Percentiles rank a stretch among this genome's conserved stretches.
These are phyloP conservation scores for Fusarium verticillioides DNA, from an alignment of 2,329 filamentous ascomycete genomes.

Conservation along the genomic window DNA sequence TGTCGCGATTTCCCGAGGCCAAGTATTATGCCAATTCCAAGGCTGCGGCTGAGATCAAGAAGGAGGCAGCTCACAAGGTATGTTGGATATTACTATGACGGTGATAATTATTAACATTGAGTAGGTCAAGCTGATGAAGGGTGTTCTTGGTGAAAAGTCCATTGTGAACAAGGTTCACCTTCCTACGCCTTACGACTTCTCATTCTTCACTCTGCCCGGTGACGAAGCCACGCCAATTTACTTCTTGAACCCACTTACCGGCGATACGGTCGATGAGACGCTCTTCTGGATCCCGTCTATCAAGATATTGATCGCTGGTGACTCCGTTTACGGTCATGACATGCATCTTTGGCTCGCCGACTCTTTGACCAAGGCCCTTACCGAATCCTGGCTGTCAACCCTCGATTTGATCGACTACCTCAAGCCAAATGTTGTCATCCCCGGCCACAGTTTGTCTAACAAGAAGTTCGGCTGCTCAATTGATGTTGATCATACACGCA, in stretches of 20 bases:
- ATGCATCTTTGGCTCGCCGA: not conserved
- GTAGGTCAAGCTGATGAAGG: not conserved
- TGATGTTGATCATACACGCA: not conserved
- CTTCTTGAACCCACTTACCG: not conserved
- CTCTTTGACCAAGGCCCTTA: not conserved
- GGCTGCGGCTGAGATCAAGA: not conserved
- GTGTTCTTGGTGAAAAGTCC: not conserved
- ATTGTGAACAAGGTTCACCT: not conserved
- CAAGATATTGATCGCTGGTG: not conserved
- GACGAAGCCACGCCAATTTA: not conserved
- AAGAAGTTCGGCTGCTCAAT: not conserved
- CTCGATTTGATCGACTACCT: not conserved
- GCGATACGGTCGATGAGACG: not conserved
- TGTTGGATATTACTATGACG: accelerated
- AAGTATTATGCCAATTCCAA: not conserved
- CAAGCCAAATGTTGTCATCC: not conserved
- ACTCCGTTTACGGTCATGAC: not conserved
- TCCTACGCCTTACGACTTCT: not conserved
- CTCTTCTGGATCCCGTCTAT: not conserved
- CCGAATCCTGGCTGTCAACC: not conserved
- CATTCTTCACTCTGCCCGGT: not conserved
- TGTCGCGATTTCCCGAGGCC: not conserved
- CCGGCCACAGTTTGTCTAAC: not conserved
- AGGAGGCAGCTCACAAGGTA: not conserved
- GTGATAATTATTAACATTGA: accelerated